Base-by-base conservation (phyloP, 1,139 yeast genomes). In the Barnettozyma hawaiiensis region DNA sequence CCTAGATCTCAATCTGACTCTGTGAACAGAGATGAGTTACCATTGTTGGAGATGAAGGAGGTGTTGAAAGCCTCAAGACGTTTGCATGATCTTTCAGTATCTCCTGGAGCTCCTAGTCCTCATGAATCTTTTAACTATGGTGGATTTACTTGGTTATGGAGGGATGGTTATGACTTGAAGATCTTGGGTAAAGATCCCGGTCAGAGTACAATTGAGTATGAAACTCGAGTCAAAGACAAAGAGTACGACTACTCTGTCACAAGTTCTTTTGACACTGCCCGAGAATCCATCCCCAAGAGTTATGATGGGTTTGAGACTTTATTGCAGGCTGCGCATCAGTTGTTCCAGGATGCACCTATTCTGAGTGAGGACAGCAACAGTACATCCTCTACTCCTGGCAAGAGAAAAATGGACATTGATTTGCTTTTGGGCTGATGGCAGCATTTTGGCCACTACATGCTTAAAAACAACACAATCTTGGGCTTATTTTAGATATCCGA, bases 91-190 rank as follows among this genome's bases (percentile, higher is more conserved):
- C 29, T 54, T 16, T 52, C 58, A 11, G 37, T 46, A 5, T 43
- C 46, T 1, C 32, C 33, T 16, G 33, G 21, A 7, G 33, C n/a
- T 5, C 14, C 21, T 18, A 31, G 18, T 31, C 33, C 16, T 11
- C 19, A 14, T 16, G 31, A 35, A 16, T 40, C 51, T 1, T 55
- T 54, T 37, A 51, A 52, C 29, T 55, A 54, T 49, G 59, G 57
- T 35, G 59, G 59, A 2, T 54, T 53, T 32, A 47, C 53, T 8
- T 55, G 59, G 59, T 40, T 47, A 21, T 55, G 57, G 53, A 40
- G 46, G 4, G 51, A 54, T 38, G 48, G 52, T 4, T 47, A 52
- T 35, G 49, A 49, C 31, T 36, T 54, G 26, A 45, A 42, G 2
- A 48, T 55, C 6, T 31, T 54, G 24, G 58, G 57, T 1, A 47